Conservation (phyloP, 208 protist species). For the Leishmania braziliensis region DNA sequence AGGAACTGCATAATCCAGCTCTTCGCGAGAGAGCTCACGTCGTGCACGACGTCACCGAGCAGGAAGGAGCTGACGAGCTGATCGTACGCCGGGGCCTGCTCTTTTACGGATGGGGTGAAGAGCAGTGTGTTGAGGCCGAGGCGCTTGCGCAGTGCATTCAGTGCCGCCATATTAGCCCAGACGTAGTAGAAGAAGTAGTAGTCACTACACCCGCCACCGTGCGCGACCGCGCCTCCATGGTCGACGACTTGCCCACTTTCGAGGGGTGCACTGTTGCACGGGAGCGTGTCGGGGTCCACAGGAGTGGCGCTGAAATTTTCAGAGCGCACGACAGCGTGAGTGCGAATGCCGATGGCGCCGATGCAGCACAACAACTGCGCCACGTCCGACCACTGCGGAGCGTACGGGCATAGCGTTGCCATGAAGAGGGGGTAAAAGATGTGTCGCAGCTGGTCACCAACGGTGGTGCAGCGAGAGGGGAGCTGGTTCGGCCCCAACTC, state of each 20-base stretch:
- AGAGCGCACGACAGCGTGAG: constrained; percentile 40
- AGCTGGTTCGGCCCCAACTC: constrained; percentile 41
- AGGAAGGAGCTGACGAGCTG: constrained; percentile 95
- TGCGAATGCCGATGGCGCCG: constrained; percentile 93
- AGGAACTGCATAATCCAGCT: constrained; percentile 98
- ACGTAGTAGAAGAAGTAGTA: constrained; percentile 98
- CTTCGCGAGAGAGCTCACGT: constrained; percentile 95
- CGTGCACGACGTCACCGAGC: constrained; percentile 95
- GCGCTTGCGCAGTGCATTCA: constrained; percentile 95
- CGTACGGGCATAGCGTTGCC: constrained; percentile 93
- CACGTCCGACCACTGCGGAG: constrained; percentile 87
- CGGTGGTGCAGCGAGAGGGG: constrained; percentile 47
- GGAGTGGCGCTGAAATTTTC: constrained; percentile 52
- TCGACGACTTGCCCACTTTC: not conserved
- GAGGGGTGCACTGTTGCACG: constrained; percentile 7
- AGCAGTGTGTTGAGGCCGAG: constrained; percentile 78
- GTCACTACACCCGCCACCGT: constrained; percentile 94
- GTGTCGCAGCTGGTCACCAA: constrained; percentile 88
- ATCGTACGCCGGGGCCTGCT: constrained; percentile 80
- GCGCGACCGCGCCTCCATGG: not conserved
- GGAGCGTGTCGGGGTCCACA: constrained; percentile 59
- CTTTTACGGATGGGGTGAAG: constrained; percentile 95
- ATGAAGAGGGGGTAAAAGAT: constrained; percentile 99
- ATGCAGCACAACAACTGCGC: constrained; percentile 94
- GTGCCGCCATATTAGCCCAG: constrained; percentile 95